Conservation (phyloP, 257 asterid species). For the Lavandula angustifolia region DNA sequence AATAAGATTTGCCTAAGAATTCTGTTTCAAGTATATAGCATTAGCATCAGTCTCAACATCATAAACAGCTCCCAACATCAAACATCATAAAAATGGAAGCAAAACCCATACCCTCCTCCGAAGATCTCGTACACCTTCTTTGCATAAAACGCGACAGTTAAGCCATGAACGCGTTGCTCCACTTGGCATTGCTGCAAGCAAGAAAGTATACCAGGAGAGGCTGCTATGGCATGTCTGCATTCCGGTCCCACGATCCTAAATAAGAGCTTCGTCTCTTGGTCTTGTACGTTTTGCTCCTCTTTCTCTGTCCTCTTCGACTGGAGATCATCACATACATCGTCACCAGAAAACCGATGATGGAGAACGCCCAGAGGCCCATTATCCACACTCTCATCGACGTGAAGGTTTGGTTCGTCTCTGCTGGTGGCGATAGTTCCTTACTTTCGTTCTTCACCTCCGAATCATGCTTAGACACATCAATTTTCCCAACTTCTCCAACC, state of each 20-base stretch:
- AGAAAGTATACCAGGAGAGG: constrained; percentile 8
- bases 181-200: not conserved
- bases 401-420: constrained; percentile 48
- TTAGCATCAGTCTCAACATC: no score
- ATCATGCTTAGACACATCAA: constrained; percentile 25
- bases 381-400: constrained; percentile 71
- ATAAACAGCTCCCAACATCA: no score
- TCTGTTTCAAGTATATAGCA: no score
- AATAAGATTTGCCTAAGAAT: no score
- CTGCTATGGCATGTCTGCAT: constrained; percentile 38
- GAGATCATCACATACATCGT: constrained; percentile 60
- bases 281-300: constrained; percentile 53
- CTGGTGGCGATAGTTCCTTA: constrained; percentile 50
- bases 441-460: constrained; percentile 38
- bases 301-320: constrained; percentile 58
- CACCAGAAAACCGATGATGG: constrained; percentile 50
- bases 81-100: constrained; percentile 36
- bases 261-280: constrained; percentile 48
- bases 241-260: constrained; percentile 55
- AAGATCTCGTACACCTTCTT: not conserved
- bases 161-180: not conserved
- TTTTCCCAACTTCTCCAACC: constrained; percentile 40
- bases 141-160: not conserved
- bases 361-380: constrained; percentile 63
- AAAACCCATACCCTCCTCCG: constrained; percentile 2